Evolutionary conservation across 345 rosid genomes (phyloP), one percentile per base, ranked within the genome.

Genomic region (Dovyalis caffra): DNA sequence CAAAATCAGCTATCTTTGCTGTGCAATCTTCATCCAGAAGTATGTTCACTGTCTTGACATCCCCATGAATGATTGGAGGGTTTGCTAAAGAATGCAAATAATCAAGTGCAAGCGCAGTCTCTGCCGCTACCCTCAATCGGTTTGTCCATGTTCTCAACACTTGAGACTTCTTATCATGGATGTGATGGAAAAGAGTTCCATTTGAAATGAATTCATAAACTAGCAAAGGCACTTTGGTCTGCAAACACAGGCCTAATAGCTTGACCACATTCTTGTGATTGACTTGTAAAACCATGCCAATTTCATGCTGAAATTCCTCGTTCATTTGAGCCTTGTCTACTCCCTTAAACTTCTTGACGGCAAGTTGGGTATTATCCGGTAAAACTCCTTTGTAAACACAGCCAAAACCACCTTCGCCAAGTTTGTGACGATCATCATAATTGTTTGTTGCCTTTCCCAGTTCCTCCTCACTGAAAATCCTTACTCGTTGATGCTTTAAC

Each of bases 391-490:
- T 76, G 64, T 82, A 78, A 9, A 82, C 82, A 29, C 33, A 78
- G 25, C 78, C 80, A 69, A 69, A 81, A 11, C 84, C 81, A 1
- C 84, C 84, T 63, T 70, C 63, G 4, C 84, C 84, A 14, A 81
- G 76, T 5, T 77, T 53, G 0, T 56, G 57, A 26, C n/a, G 4
- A 8, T 12, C 31, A 38, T 67, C 76, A 63, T 74, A 81, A 64
- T 78, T 81, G 15, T 75, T 78, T 25, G 84, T 78, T 9, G 84
- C 81, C 35, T 74, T 74, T 28, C 49, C 68, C 12, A 82, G 71
- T 71, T 82, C 10, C 85, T 68, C 72, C 32, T 78, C 82, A 0
- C 37, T 68, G 18, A 75, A 75, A 40, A 82, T 53, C 56, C 85
- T 82, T 6, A 71, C 74, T 53, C 77, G 47, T 45, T 82, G 85